Conservation (phyloP, 2,329 filamentous ascomycete species). For the Pochonia chlamydosporia region DNA sequence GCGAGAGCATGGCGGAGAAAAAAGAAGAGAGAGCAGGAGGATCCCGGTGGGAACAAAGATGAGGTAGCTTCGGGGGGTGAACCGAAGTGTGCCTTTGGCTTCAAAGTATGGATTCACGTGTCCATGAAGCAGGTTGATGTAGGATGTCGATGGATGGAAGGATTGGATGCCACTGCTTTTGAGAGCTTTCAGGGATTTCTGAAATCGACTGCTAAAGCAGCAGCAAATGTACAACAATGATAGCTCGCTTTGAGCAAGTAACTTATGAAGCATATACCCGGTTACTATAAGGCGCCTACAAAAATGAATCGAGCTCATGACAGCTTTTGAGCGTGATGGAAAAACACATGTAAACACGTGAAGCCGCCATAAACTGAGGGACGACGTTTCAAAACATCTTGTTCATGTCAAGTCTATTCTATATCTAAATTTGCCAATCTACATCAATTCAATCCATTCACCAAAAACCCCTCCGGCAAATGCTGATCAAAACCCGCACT, state of each 20-base stretch:
- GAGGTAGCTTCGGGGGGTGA: conserved; percentile 11
- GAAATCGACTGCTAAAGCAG: conserved; percentile 34
- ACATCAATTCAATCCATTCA: not conserved
- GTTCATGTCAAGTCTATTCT: no score
- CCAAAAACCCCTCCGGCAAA: conserved; percentile 22
- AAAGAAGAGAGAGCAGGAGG: conserved; percentile 45
- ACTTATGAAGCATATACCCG: no score
- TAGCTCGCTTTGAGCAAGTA: no score
- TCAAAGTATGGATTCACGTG: conserved; percentile 46
- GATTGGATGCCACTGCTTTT: conserved; percentile 66
- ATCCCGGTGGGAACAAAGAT: conserved; percentile 17
- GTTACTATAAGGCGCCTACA: no score
- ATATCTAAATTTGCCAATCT: no score
- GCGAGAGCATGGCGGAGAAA: conserved; percentile 65
- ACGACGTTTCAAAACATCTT: no score
- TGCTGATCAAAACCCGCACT: conserved; percentile 31
- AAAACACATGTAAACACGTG: no score
- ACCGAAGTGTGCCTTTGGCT: conserved; percentile 45
- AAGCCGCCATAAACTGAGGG: no score
- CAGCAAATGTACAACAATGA: not conserved
- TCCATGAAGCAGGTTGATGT: conserved; percentile 37
- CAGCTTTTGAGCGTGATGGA: no score
- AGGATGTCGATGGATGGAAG: conserved; percentile 60
- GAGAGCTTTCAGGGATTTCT: conserved; percentile 85
- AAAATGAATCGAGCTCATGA: no score